phyloP scores from a whole-genome alignment of 2,329 filamentous ascomycete genomes.

The Endoconidiophora laricicola region DNA sequence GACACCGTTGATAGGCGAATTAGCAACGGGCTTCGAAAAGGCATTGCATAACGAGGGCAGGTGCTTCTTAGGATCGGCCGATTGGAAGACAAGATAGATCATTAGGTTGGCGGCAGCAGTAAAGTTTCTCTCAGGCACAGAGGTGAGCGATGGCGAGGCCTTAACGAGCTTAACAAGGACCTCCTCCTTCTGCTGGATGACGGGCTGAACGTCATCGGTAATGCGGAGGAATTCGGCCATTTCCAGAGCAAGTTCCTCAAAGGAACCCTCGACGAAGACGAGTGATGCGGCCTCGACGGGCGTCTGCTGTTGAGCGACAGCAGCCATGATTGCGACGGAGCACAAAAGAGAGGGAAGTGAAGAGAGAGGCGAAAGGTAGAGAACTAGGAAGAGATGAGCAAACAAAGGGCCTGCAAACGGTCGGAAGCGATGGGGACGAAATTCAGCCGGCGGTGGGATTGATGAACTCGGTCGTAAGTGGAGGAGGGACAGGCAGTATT shows the following conservation, averaged over 20 bases:
- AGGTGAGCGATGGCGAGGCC: slow-evolving; percentile 60
- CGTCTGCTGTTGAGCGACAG: slow-evolving; percentile 22
- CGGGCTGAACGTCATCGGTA: slow-evolving; percentile 58
- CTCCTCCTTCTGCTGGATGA: slow-evolving; percentile 62
- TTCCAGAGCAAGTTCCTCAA: slow-evolving; percentile 84
- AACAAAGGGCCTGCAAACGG: neutral
- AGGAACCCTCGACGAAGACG: slow-evolving; percentile 75
- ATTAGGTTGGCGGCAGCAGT: slow-evolving; percentile 93
- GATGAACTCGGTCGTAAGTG: neutral
- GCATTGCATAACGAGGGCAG: slow-evolving; percentile 79
- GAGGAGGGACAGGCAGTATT: neutral
- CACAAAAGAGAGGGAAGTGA: neutral
- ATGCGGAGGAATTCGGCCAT: slow-evolving; percentile 87
- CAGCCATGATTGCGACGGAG: slow-evolving; percentile 18
- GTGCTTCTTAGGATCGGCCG: slow-evolving; percentile 69
- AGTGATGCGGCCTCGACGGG: slow-evolving; percentile 27
- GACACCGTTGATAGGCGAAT: slow-evolving; percentile 69
- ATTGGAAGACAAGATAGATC: slow-evolving; percentile 79
- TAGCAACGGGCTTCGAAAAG: slow-evolving; percentile 71
- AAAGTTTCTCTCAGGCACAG: slow-evolving; percentile 89
- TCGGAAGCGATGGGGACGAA: neutral
- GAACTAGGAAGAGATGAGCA: neutral
- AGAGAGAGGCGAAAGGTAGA: neutral
- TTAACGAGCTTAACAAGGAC: slow-evolving; percentile 78
- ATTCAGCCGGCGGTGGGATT: neutral